These are phyloP conservation scores for Venturiaceae sp. DNA, from an alignment of 2,329 filamentous ascomycete species.

Conservation along the genomic window DNA sequence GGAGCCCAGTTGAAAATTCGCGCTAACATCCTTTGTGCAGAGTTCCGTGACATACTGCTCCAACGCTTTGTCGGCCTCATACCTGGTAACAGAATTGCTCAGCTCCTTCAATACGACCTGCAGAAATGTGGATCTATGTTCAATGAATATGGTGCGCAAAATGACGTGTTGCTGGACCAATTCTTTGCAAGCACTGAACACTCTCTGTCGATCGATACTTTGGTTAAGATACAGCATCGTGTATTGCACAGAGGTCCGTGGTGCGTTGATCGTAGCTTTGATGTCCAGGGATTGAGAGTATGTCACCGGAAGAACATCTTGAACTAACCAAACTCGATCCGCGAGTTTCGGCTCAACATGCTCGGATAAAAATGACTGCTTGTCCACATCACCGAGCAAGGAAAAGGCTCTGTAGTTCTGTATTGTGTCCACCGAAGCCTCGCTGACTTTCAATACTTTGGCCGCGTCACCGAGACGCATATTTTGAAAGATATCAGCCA, in stretches of 20 bases:
- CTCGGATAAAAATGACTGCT: conserved; percentile 34
- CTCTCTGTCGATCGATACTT: conserved; percentile 36
- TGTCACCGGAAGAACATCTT: conserved; percentile 47
- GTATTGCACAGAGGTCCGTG: conserved; percentile 54
- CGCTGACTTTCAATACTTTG: conserved; percentile 32
- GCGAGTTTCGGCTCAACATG: conserved; percentile 42
- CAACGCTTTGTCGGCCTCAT: conserved; percentile 40
- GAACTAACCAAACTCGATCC: conserved; percentile 40
- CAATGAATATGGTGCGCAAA: conserved; percentile 55
- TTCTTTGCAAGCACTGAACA: conserved; percentile 41
- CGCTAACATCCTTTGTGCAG: conserved; percentile 46
- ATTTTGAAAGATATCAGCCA: conserved; percentile 32
- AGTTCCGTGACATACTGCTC: conserved; percentile 44
- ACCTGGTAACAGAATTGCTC: conserved; percentile 24
- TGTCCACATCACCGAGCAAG: conserved; percentile 33
- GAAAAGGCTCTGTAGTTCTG: conserved; percentile 34
- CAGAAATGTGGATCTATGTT: conserved; percentile 39
- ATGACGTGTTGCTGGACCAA: conserved; percentile 54
- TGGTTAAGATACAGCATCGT: conserved; percentile 53
- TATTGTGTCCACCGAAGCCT: conserved; percentile 10
- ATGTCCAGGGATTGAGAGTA: conserved; percentile 52
- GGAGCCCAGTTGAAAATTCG: conserved; percentile 47
- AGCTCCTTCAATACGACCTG: conserved; percentile 50
- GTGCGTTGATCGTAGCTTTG: conserved; percentile 44
- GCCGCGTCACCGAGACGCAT: conserved; percentile 43